Evolutionary conservation across 1,284 basidiomycete genomes (phyloP).

Genomic region (Ceratobasidium sp.): DNA sequence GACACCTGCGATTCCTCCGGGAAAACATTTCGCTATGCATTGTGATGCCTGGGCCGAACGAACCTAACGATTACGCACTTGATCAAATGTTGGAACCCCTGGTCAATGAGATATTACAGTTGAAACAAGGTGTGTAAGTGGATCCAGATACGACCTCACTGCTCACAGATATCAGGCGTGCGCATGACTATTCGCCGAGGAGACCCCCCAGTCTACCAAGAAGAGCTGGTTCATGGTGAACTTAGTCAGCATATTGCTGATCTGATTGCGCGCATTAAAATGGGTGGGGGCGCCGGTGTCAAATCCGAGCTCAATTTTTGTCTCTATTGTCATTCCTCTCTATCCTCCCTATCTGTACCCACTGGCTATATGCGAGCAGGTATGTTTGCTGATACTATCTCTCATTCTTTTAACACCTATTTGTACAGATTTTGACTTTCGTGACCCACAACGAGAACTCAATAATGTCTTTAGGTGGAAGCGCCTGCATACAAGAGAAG

Average conservation of each 20-base stretch:
- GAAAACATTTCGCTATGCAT: constrained; percentile 31
- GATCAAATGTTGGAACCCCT: constrained; percentile 31
- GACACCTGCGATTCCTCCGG: constrained; percentile 6
- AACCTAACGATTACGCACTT: constrained; percentile 4
- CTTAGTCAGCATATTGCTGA: constrained; percentile 19
- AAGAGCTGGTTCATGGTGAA: constrained; percentile 1
- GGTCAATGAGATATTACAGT: constrained; percentile 19
- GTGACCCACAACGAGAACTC: constrained; percentile 12
- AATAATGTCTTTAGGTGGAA: constrained; percentile 26
- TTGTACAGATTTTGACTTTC: not conserved
- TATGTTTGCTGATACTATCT: not conserved
- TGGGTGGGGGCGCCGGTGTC: constrained; percentile 16
- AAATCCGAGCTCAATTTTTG: constrained; percentile 26
- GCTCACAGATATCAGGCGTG: not conserved
- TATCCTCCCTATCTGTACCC: not conserved
- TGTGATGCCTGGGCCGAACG: constrained; percentile 33
- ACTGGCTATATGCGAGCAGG: not conserved
- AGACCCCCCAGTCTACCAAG: not conserved
- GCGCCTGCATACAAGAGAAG: not conserved
- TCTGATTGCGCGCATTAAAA: constrained; percentile 24
- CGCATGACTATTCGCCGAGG: not conserved
- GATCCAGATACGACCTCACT: not conserved
- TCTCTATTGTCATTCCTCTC: not conserved
- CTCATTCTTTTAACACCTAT: not conserved
- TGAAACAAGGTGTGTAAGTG: constrained; percentile 2